These are phyloP conservation scores for Parastagonospora avenae DNA, from an alignment of 2,329 filamentous ascomycete species.

Conservation along the genomic window DNA sequence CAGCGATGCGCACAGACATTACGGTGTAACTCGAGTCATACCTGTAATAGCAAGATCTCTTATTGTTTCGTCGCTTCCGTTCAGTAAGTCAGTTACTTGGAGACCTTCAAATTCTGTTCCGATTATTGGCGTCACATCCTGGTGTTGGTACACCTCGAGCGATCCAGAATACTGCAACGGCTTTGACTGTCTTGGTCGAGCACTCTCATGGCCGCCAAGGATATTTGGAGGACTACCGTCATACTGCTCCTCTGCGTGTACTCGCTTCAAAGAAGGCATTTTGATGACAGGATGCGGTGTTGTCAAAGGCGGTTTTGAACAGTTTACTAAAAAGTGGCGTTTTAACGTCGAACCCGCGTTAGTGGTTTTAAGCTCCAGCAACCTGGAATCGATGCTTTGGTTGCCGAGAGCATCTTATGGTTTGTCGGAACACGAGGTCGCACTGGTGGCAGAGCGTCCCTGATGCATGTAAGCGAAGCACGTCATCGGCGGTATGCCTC, in stretches of 20 bases:
- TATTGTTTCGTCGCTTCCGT: constrained; percentile 45
- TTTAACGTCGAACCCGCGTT: too few species aligned
- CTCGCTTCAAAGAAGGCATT: constrained; percentile 32
- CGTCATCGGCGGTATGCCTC: constrained; percentile 25
- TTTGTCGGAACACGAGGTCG: neutral
- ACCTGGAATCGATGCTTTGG: neutral
- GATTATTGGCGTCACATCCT: constrained; percentile 58
- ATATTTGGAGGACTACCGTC: constrained; percentile 13
- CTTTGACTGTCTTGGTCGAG: constrained; percentile 25
- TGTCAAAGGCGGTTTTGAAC: neutral
- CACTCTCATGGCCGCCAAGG: constrained; percentile 26
- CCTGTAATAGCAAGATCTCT: constrained; percentile 61
- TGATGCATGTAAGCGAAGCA: constrained; percentile 12
- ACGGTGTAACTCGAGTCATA: constrained; percentile 42
- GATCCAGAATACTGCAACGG: constrained; percentile 31
- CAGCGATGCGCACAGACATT: neutral
- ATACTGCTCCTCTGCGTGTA: constrained; percentile 9
- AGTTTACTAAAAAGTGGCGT: neutral
- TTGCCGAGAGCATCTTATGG: constrained; percentile 12
- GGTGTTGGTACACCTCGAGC: constrained; percentile 27
- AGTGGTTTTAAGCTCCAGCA: too few species aligned
- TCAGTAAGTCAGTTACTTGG: constrained; percentile 35
- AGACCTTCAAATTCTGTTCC: constrained; percentile 54
- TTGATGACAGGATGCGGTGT: neutral
- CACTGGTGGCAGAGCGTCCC: neutral